Percentiles rank a stretch among this genome's conserved stretches.
Conservation (phyloP, 179 eudicot genomes). For the Beta lomatogona region DNA sequence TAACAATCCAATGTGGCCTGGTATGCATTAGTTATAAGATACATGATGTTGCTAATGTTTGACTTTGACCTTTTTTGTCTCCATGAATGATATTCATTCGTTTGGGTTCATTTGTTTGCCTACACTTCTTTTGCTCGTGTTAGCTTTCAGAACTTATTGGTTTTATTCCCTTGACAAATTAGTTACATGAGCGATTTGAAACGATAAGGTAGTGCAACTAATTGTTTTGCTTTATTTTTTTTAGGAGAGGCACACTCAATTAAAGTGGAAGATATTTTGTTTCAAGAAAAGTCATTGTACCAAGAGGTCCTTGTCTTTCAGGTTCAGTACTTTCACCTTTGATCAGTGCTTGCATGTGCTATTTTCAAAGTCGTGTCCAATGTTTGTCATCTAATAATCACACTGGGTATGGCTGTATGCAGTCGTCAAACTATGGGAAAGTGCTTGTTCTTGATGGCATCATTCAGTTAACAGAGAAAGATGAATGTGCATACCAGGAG, state of each 20-base stretch:
- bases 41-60: slow-evolving; percentile 6
- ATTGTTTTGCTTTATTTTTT: slow-evolving; percentile 16
- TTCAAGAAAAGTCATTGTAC: slow-evolving; percentile 70
- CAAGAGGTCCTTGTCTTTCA: slow-evolving; percentile 94
- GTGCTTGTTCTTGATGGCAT: slow-evolving; percentile 98
- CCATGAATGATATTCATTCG: neutral
- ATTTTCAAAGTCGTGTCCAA: neutral
- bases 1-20: slow-evolving; percentile 99
- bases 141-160: neutral
- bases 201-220: neutral
- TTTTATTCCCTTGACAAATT: neutral
- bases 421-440: slow-evolving; percentile 83
- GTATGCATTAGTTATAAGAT: slow-evolving; percentile 35
- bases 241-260: slow-evolving; percentile 94
- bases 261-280: slow-evolving; percentile 76
- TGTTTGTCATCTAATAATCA: neutral
- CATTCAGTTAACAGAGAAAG: slow-evolving; percentile 89
- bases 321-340: slow-evolving; percentile 43
- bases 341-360: neutral
- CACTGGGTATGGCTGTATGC: slow-evolving; percentile 29
- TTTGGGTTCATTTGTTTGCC: neutral
- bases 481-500: slow-evolving; percentile 99
- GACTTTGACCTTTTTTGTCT: neutral
- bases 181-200: neutral
- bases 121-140: neutral